A percentile compares a stretch with the other conserved stretches of the same genome.
Conservation (phyloP, 2,329 filamentous ascomycete species). For the Fusarium sp. region DNA sequence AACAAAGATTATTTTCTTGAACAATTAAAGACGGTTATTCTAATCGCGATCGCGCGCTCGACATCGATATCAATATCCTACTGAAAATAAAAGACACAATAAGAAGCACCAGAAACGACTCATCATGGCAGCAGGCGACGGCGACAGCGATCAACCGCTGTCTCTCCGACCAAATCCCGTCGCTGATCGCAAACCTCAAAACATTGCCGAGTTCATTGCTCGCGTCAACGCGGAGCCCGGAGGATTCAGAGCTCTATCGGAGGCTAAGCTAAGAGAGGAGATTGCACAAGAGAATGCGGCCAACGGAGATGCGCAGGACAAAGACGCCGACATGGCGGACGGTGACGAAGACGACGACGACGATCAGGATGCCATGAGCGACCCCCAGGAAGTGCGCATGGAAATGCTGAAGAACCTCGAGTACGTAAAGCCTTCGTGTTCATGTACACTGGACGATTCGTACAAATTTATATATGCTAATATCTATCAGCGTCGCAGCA, state of each 20-base stretch:
- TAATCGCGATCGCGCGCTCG: background rate
- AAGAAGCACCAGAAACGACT: background rate
- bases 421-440: constrained; percentile 56
- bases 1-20: constrained; percentile 8
- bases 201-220: constrained; percentile 79
- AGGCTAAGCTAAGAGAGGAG: constrained; percentile 78
- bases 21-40: background rate
- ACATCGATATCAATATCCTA: background rate
- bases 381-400: constrained; percentile 64
- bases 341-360: constrained; percentile 59
- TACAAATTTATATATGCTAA: background rate
- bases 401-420: constrained; percentile 71
- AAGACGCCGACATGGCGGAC: constrained; percentile 62
- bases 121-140: constrained; percentile 52
- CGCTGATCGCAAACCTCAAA: constrained; percentile 68
- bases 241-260: constrained; percentile 84
- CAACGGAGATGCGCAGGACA: constrained; percentile 60
- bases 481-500: constrained; percentile 51
- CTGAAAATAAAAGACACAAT: background rate
- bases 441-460: background rate
- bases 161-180: constrained; percentile 62
- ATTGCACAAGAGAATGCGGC: constrained; percentile 63
- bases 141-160: constrained; percentile 53
- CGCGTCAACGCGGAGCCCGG: constrained; percentile 84
- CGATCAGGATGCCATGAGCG: constrained; percentile 59